Conservation (phyloP, 352 stramenopile genomes). For the Phytophthora palmivora region DNA sequence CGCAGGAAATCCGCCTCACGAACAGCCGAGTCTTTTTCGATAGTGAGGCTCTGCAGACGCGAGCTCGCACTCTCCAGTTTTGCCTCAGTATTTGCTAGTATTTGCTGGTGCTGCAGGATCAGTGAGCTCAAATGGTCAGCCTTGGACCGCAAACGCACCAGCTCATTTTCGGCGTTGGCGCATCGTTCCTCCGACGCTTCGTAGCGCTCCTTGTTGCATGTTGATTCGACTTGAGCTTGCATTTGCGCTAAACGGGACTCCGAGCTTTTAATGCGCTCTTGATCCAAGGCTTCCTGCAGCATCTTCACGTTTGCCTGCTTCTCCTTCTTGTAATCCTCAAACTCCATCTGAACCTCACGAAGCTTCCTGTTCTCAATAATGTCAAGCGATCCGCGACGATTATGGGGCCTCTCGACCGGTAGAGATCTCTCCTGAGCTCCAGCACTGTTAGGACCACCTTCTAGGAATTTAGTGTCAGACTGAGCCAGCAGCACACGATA, state of each 20-base stretch:
- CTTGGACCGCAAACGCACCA: conserved; percentile 64
- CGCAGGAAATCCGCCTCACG: conserved; percentile 57
- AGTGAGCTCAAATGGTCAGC: conserved; percentile 67
- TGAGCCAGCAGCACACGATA: conserved; percentile 94
- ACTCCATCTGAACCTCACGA: conserved; percentile 72
- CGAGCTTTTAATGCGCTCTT: conserved; percentile 55
- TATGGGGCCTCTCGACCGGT: conserved; percentile 19
- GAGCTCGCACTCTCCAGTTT: conserved; percentile 63
- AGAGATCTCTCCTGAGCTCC: conserved; percentile 11
- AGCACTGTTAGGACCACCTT: conserved; percentile 21
- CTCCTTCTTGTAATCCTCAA: conserved; percentile 84
- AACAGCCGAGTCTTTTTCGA: conserved; percentile 61
- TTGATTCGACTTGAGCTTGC: conserved; percentile 74
- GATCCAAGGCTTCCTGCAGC: conserved; percentile 72
- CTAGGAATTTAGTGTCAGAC: conserved; percentile 80
- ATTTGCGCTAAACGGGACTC: conserved; percentile 63
- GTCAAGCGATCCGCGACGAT: conserved; percentile 44
- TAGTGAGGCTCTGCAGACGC: conserved; percentile 44
- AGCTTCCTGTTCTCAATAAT: conserved; percentile 46
- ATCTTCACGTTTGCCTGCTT: conserved; percentile 72
- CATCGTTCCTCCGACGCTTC: conserved; percentile 62
- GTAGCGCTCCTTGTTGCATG: conserved; percentile 70
- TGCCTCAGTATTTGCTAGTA: conserved; percentile 58
- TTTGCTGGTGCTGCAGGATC: conserved; percentile 71
- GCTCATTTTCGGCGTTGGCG: conserved; percentile 66